phyloP scores from a whole-genome alignment of 2,329 filamentous ascomycete genomes.

The Lithohypha guttulata region DNA sequence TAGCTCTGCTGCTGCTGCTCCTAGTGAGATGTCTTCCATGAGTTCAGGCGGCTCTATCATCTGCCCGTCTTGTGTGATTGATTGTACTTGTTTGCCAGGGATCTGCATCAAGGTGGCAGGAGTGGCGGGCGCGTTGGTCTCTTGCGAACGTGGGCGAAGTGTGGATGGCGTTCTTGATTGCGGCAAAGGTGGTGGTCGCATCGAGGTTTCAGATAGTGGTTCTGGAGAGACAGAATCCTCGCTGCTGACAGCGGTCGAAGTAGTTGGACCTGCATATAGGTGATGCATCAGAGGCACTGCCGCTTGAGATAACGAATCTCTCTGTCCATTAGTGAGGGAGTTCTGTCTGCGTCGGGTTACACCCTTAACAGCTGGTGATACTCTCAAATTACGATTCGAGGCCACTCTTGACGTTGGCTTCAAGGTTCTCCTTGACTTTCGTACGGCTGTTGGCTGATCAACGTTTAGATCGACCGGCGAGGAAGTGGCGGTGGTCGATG shows the following conservation, averaged over 20 bases:
- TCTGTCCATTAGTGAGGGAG: constrained; percentile 16
- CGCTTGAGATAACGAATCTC: constrained; percentile 29
- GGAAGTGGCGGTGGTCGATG: constrained; percentile 32
- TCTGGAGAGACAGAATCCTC: constrained; percentile 40
- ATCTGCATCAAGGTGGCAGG: constrained; percentile 82
- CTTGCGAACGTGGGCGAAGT: constrained; percentile 18
- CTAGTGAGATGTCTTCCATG: constrained; percentile 60
- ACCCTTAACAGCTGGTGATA: constrained; percentile 35
- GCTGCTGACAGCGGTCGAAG: constrained; percentile 24
- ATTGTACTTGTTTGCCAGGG: constrained; percentile 34
- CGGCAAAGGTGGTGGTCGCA: constrained; percentile 40
- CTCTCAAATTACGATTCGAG: constrained; percentile 28
- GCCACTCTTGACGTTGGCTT: constrained; percentile 27
- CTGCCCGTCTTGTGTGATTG: constrained; percentile 18
- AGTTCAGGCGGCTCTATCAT: constrained; percentile 25
- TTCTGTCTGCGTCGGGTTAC: constrained; percentile 29
- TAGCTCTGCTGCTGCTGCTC: constrained; percentile 54
- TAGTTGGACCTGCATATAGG: constrained; percentile 15
- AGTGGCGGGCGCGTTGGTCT: constrained; percentile 55
- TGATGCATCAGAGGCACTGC: constrained; percentile 18
- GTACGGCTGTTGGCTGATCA: constrained; percentile 24
- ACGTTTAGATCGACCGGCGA: constrained; percentile 33
- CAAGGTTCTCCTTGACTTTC: constrained; percentile 31
- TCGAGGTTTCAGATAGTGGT: constrained; percentile 38
- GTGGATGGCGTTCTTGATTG: constrained; percentile 29